Percentiles rank a stretch among this genome's conserved stretches.
Conservation (phyloP, 805 yeast genomes). For the Spathaspora girioi region DNA sequence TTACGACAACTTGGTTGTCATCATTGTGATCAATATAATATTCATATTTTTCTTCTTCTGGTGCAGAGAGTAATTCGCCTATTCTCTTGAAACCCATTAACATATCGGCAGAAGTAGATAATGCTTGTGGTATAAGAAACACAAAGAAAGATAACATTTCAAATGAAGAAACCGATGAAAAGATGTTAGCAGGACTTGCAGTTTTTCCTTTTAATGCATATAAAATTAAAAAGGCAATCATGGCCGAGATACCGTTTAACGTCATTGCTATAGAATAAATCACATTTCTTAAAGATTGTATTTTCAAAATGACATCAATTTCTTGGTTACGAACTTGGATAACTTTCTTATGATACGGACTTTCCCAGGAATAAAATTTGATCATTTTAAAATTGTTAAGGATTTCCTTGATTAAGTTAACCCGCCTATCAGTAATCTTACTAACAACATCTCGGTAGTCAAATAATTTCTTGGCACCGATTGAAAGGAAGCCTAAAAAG, state of each 20-base stretch:
- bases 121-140: constrained; percentile 60
- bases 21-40: constrained; percentile 70
- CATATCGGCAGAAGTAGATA: constrained; percentile 65
- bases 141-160: constrained; percentile 55
- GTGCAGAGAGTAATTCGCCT: constrained; percentile 44
- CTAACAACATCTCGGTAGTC: constrained; percentile 50
- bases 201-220: constrained; percentile 23
- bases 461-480: constrained; percentile 48
- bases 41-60: constrained; percentile 31
- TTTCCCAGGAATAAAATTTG: constrained; percentile 87
- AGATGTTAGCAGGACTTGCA: constrained; percentile 51
- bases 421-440: constrained; percentile 66
- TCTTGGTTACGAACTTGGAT: constrained; percentile 55
- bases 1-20: constrained; percentile 13
- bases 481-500: constrained; percentile 45
- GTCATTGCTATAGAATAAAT: constrained; percentile 61
- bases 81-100: constrained; percentile 56
- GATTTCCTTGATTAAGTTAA: constrained; percentile 67
- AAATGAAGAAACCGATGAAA: constrained; percentile 65
- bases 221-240: constrained; percentile 42
- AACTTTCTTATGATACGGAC: constrained; percentile 58
- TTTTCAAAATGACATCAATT: constrained; percentile 50
- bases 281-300: constrained; percentile 59
- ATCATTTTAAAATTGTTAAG: constrained; percentile 72
- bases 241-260: constrained; percentile 64